Evolutionary conservation across 2,329 filamentous ascomycete species (phyloP), one percentile per base, ranked within the genome.

Genomic region (Lecanosticta acicola): DNA sequence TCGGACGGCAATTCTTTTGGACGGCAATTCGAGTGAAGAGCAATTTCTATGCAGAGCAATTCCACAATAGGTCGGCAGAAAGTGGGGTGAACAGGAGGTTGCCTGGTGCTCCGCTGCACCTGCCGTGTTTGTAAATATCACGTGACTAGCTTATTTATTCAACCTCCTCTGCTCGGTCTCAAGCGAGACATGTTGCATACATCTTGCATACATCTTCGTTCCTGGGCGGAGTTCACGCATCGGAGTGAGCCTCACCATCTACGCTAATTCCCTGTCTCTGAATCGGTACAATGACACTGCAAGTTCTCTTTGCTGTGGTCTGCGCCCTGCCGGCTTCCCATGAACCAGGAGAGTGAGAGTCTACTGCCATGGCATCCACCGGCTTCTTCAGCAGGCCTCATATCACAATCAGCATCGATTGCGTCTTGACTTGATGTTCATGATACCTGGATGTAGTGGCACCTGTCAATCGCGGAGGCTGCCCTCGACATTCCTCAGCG

Each of bases 401-500:
- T n/a, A n/a, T n/a, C n/a, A n/a, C n/a, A n/a, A n/a, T n/a, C n/a
- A n/a, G n/a, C n/a, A n/a, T 29, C 24, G 5, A 29, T 11, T 29
- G 5, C 24, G 24, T 29, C 24, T 29, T 32, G 20, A 18, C 21
- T 26, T 19, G 40, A 29, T 37, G n/a, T n/a, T n/a, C n/a, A n/a
- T n/a, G n/a, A n/a, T n/a, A n/a, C n/a, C n/a, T n/a, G n/a, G n/a
- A n/a, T n/a, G n/a, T n/a, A n/a, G n/a, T n/a, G n/a, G n/a, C n/a
- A n/a, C n/a, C n/a, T n/a, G n/a, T 13, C 18, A 39, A 41, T 44
- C 45, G 49, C 43, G 33, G 33, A 21, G 18, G 45, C 36, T 37
- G 45, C 43, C 44, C 39, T 48, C 20, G 24, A 46, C 53, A 57
- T 57, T 57, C 52, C 55, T 51, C 34, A 40, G 39, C 49, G 51